Percentiles rank a stretch among this genome's conserved stretches.
Conservation (phyloP, 1,139 yeast genomes). For the Magnusiomyces sp. region DNA sequence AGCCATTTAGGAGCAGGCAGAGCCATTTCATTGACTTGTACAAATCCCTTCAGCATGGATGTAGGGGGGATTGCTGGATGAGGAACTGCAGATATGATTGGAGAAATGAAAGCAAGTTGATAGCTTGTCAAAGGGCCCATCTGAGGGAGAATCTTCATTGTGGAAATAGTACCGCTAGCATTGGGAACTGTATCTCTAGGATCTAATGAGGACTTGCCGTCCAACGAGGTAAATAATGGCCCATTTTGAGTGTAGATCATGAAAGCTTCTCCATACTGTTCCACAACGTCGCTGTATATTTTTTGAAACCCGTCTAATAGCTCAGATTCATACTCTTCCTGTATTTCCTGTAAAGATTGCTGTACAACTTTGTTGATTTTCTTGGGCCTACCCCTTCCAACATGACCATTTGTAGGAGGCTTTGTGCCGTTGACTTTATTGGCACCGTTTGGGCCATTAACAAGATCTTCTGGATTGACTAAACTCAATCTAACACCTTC, state of each 20-base stretch:
- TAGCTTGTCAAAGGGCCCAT: conserved; percentile 31
- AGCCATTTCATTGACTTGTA: conserved; percentile 84
- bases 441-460: conserved; percentile 8
- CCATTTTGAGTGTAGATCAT: conserved; percentile 40
- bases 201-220: conserved; percentile 58
- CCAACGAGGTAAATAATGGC: conserved; percentile 64
- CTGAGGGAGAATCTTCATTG: conserved; percentile 53
- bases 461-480: conserved; percentile 23
- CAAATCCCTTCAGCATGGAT: conserved; percentile 59
- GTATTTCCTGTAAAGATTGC: conserved; percentile 19
- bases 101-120: conserved; percentile 47
- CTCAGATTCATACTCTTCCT: conserved; percentile 28
- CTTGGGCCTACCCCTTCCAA: background rate
- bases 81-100: conserved; percentile 42
- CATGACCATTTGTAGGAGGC: conserved; percentile 13
- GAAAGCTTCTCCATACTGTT: conserved; percentile 58
- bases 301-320: conserved; percentile 54
- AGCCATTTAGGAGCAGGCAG: conserved; percentile 80
- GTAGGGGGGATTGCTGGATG: conserved; percentile 58
- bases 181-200: conserved; percentile 43
- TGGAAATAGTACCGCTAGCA: conserved; percentile 50
- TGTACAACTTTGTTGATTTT: conserved; percentile 18
- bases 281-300: conserved; percentile 51
- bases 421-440: conserved; percentile 2
- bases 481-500: conserved; percentile 50